Conservation (phyloP, 140 eudicot species). For the Anethum foeniculum region DNA sequence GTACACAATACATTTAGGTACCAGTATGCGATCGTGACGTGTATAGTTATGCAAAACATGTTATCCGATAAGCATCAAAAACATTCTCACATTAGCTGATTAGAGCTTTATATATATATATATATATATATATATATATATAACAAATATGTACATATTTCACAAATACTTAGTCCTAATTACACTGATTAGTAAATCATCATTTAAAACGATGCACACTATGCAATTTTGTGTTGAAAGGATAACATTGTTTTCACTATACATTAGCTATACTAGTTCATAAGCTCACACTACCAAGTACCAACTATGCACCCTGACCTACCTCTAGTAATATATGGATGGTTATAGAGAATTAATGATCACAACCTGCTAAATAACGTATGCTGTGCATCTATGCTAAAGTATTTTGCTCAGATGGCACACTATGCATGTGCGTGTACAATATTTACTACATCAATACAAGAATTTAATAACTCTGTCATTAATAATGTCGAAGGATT, state of each 20-base stretch:
- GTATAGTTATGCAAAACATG: background rate
- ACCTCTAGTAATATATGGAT: background rate
- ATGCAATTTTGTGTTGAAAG: background rate
- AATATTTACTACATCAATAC: background rate
- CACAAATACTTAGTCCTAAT: background rate
- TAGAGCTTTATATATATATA: background rate
- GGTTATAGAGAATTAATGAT: background rate
- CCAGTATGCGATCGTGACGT: background rate
- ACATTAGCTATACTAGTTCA: background rate
- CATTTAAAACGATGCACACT: background rate
- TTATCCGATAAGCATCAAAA: background rate
- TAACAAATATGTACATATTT: no score
- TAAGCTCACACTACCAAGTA: background rate
- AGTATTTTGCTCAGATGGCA: background rate
- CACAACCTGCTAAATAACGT: background rate
- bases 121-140: no score
- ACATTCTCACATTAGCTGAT: no score
- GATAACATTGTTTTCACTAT: background rate
- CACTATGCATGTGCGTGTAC: background rate
- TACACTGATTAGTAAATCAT: background rate
- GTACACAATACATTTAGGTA: background rate
- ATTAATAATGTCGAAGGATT: background rate
- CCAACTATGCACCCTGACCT: background rate
- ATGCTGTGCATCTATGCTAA: background rate
- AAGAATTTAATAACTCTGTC: background rate